phyloP scores from a whole-genome alignment of 169 alveolate genomes.

The Plasmodium blacklocki region DNA sequence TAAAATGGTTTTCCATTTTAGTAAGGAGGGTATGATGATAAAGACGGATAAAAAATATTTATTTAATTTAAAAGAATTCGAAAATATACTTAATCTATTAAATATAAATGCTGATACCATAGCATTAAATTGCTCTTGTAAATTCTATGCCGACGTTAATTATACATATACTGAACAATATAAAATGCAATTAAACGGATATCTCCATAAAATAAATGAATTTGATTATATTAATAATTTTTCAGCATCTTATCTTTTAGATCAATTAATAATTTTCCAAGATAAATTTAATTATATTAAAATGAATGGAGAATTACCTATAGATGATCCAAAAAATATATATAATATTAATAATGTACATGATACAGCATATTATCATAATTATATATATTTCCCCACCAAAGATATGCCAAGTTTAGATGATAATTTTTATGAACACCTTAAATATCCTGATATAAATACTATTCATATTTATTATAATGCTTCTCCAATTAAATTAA shows the following conservation, averaged over 20 bases:
- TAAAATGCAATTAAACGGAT: slow-evolving; percentile 5
- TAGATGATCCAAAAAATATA: background rate
- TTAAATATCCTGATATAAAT: slow-evolving; percentile 22
- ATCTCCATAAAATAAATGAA: slow-evolving; percentile 3
- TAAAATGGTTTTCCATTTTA: slow-evolving; percentile 22
- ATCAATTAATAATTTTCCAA: slow-evolving; percentile 11
- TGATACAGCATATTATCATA: slow-evolving; percentile 30
- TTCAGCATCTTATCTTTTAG: background rate
- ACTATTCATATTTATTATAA: slow-evolving; percentile 19
- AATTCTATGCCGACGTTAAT: slow-evolving; percentile 20
- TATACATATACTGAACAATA: slow-evolving; percentile 30
- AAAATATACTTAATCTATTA: slow-evolving; percentile 14
- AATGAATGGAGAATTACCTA: slow-evolving; percentile 10
- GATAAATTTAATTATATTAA: slow-evolving; percentile 35
- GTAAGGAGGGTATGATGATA: slow-evolving; percentile 19
- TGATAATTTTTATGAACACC: background rate
- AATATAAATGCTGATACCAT: slow-evolving; percentile 47
- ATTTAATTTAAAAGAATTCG: slow-evolving; percentile 1
- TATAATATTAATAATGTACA: background rate
- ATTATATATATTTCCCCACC: slow-evolving; percentile 10
- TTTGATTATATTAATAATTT: slow-evolving; percentile 17
- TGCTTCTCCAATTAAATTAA: slow-evolving; percentile 18
- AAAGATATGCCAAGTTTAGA: background rate
- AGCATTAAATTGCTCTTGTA: slow-evolving; percentile 51
- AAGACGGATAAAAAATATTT: background rate